These are phyloP conservation scores for Chlamydomonas asymmetrica DNA, from an alignment of 139 green algal genomes.

Conservation along the genomic window DNA sequence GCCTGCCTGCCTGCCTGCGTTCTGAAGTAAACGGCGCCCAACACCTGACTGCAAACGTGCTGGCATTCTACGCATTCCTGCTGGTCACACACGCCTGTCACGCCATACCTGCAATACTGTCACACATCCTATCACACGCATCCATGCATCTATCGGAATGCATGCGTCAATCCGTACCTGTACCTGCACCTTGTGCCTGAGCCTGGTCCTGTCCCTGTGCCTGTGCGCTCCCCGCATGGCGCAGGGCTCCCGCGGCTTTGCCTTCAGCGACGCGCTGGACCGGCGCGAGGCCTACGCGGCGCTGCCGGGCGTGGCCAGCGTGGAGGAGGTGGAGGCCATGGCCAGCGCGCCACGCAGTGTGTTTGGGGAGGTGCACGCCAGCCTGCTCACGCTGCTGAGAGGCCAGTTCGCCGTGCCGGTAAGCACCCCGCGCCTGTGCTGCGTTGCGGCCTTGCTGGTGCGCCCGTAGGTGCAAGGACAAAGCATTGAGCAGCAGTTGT, in stretches of 20 bases:
- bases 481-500: background rate
- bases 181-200: too few relatives aligned
- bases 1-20: background rate
- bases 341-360: too few relatives aligned
- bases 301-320: conserved; percentile 45
- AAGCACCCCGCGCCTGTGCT: too few relatives aligned
- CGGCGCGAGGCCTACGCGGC: conserved; percentile 28
- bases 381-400: conserved; percentile 44
- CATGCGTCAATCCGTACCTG: too few relatives aligned
- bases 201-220: too few relatives aligned
- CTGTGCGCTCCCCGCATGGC: background rate
- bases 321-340: conserved; percentile 46
- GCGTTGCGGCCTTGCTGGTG: too few relatives aligned
- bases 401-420: conserved; percentile 18
- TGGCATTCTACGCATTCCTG: too few relatives aligned
- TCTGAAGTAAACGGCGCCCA: background rate
- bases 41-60: too few relatives aligned
- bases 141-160: too few relatives aligned
- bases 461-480: background rate
- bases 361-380: conserved; percentile 49
- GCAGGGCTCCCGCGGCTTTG: conserved; percentile 59
- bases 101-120: too few relatives aligned
- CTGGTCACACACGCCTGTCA: too few relatives aligned
- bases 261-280: conserved; percentile 62
- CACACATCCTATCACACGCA: too few relatives aligned